Base-by-base conservation (phyloP, 495 filamentous ascomycete species). In the Tuber magnatum region DNA sequence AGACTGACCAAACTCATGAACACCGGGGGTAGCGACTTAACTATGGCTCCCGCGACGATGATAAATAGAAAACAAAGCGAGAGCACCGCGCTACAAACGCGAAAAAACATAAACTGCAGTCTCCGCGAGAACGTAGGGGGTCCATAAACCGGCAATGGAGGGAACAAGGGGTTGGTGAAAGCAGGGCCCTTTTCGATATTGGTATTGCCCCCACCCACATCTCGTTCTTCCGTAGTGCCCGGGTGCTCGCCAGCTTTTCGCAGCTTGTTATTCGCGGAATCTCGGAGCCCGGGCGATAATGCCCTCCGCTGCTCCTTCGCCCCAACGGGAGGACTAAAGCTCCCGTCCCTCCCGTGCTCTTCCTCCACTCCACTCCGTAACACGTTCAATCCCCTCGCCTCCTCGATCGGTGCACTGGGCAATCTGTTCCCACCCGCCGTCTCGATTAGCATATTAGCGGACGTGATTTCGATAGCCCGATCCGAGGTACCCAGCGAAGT, bases 111-210 rank as follows among this genome's bases (percentile, higher is more conserved):
- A 81, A 87, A 91, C 75, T 93, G 91, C n/a, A 93, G 40, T 46
- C 88, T 86, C 56, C 90, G 84, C 40, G 91, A 73, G 3, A 86
- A 38, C 4, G 91, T 89, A 0, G 93, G 90, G 0, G 93, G 90
- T 0, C 91, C 92, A 77, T 97, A 97, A 4, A 92, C 84, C 0
- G 94, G 94, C 22, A 98, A 83, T 14, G 93, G 92, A 18, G 94
- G 94, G 80, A 98, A 98, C 1, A 97, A 84, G 12, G 94, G 94
- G 81, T 97, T 90, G 10, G 90, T 93, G 80, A 88, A 85, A 6
- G 89, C 87, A 2, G 90, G 88, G 0, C 90, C 89, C 80, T 84
- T 77, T 43, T 76, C 71, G 16, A 77, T 74, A 44, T 75, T 73
- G 28, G 69, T 74, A 14, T 46, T 39, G 8, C 70, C 71, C 40